phyloP scores from a whole-genome alignment of 768 basidiomycete species.

The Boletus pseudo-olivaceus region DNA sequence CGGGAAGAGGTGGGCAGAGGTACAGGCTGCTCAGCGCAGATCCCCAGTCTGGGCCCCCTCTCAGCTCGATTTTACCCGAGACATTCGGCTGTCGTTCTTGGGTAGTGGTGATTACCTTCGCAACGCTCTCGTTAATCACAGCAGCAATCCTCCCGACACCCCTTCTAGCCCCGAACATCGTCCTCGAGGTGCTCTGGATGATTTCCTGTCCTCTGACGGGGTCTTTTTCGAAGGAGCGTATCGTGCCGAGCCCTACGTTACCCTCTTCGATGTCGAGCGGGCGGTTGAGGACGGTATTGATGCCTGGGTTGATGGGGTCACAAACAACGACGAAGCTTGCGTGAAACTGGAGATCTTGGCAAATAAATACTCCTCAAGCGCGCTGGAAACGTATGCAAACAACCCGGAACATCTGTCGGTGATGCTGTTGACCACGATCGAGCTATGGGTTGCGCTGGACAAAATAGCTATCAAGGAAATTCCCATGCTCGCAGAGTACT shows the following conservation, averaged over 20 bases:
- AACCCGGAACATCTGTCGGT: constrained; percentile 40
- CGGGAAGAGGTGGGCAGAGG: constrained; percentile 34
- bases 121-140: constrained; percentile 7
- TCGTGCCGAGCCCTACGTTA: not conserved
- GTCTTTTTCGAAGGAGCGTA: not conserved
- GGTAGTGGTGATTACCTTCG: constrained; percentile 29
- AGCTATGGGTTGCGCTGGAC: constrained; percentile 39
- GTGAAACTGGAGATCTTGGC: constrained; percentile 23
- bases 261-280: not conserved
- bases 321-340: constrained; percentile 11
- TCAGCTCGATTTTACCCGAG: constrained; percentile 25
- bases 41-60: constrained; percentile 4
- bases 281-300: constrained; percentile 32
- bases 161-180: not conserved
- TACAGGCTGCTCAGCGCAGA: constrained; percentile 26
- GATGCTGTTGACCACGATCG: constrained; percentile 38
- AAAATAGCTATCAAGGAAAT: constrained; percentile 16
- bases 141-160: not conserved
- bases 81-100: constrained; percentile 34
- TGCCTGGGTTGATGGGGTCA: constrained; percentile 30
- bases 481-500: constrained; percentile 31
- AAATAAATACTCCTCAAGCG: constrained; percentile 25
- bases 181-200: constrained; percentile 10
- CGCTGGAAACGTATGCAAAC: constrained; percentile 25
- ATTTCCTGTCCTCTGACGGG: not conserved